Conservation (phyloP, 2,329 filamentous ascomycete species). For the Pseudogymnoascus sp. region DNA sequence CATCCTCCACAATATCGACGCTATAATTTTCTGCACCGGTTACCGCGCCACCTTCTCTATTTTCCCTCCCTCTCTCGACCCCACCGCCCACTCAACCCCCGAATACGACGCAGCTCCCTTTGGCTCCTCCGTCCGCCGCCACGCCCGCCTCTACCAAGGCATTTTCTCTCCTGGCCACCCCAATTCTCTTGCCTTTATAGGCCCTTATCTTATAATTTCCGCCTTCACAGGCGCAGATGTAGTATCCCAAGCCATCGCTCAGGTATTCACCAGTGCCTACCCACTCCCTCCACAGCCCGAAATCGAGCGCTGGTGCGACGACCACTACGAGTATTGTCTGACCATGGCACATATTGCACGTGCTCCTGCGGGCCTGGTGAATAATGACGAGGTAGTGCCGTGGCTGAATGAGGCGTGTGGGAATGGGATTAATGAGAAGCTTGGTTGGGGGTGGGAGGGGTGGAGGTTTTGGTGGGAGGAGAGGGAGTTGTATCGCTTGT, state of each 20-base stretch:
- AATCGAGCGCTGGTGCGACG: constrained; percentile 32
- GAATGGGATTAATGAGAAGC: constrained; percentile 32
- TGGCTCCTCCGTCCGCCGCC: constrained; percentile 24
- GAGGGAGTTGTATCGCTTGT: constrained; percentile 30
- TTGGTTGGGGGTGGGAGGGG: constrained; percentile 34
- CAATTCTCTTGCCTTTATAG: constrained; percentile 37
- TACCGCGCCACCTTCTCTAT: constrained; percentile 27
- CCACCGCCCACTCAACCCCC: constrained; percentile 21
- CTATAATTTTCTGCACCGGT: constrained; percentile 30
- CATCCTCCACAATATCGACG: constrained; percentile 25
- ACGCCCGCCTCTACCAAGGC: constrained; percentile 36
- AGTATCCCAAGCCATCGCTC: constrained; percentile 36
- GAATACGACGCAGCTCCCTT: constrained; percentile 14
- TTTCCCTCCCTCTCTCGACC: constrained; percentile 9
- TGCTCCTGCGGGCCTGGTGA: constrained; percentile 22
- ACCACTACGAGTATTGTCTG: constrained; percentile 29
- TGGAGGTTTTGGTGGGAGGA: constrained; percentile 36
- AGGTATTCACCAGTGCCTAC: constrained; percentile 35
- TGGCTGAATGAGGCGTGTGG: constrained; percentile 33
- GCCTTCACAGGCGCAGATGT: constrained; percentile 35
- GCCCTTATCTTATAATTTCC: constrained; percentile 24
- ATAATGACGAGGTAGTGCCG: constrained; percentile 29
- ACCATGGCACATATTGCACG: constrained; percentile 35
- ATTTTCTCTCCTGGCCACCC: constrained; percentile 37
- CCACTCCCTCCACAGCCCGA: constrained; percentile 29